Evolutionary conservation across 768 basidiomycete species (phyloP), one percentile per base, ranked within the genome.

Genomic region (Boletus insuetus): DNA sequence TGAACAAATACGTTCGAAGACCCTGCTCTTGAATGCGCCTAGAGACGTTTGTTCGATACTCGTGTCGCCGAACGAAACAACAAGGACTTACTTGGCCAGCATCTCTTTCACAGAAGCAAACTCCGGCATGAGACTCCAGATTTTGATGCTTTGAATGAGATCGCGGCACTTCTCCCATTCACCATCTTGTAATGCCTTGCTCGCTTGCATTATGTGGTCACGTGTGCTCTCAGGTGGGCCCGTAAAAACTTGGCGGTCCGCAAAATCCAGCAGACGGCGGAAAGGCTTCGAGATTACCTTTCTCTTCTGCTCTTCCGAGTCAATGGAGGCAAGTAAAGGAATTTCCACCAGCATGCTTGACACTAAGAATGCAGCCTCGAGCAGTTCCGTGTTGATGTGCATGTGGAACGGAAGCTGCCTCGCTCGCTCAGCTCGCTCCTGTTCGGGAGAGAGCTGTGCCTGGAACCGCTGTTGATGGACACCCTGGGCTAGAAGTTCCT

Each of bases 321-420:
- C 94, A 58, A 94, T 91, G 70, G 90, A 94, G 4, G 97, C 97
- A 17, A 98, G 77, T 22, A 98, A 75, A 3, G 97, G 97, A 17
- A 99, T 94, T 75, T 98, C 97, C 38, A 98, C 89, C 37, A 99
- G 82, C 97, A 99, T 99, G 75, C 95, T 98, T 16, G 93, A 95
- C 17, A 97, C 94, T 41, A 99, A 81, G 79, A 98, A 99, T 1
- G 94, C 97, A 19, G 95, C 95, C 73, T 98, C 97, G 52, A 98
- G 78, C 10, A 99, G 79, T 73, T 98, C 97, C 14, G 97, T 93
- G 76, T 98, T 99, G 74, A 98, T 94, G 73, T 99, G 97, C 89
- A 98, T 91, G 73, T 99, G 97, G 87, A 98, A 99, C 29, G 97
- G 97, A 22, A 99, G 80, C 64, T 98, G 93, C 34, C 97, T 84